Evolutionary conservation across 225 moss, liverwort and hornwort species (phyloP).

Genomic region (Sphagnum tenellum): DNA sequence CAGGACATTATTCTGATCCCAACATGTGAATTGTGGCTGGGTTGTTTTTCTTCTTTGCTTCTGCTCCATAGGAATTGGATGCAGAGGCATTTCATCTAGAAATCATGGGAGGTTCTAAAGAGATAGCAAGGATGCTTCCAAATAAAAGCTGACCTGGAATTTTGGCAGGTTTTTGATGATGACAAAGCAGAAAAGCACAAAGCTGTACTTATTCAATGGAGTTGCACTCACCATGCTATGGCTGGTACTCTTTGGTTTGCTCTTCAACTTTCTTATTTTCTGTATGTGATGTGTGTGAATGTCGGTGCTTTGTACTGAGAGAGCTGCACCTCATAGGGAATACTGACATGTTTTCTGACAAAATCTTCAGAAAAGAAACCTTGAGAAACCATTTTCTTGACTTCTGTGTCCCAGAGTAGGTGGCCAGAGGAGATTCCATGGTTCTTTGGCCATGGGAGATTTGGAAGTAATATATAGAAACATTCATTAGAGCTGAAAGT

Average conservation of each 20-base stretch:
- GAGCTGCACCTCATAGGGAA: too few species aligned
- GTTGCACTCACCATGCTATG: constrained; percentile 50
- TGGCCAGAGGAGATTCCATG: too few species aligned
- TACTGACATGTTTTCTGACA: background rate
- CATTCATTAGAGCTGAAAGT: background rate
- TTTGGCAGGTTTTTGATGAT: constrained; percentile 52
- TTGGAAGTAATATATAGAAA: too few species aligned
- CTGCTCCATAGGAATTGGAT: constrained; percentile 7
- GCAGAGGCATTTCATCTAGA: background rate
- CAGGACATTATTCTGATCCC: too few species aligned
- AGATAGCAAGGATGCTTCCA: too few species aligned
- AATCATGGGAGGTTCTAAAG: too few species aligned
- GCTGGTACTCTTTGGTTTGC: constrained; percentile 40
- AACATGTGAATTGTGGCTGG: background rate
- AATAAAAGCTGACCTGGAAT: background rate
- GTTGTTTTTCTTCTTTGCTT: constrained; percentile 2
- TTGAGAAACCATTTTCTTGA: too few species aligned
- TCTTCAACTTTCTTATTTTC: background rate
- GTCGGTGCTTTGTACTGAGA: too few species aligned
- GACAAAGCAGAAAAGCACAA: constrained; percentile 38
- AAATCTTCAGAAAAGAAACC: background rate
- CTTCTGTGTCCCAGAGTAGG: background rate
- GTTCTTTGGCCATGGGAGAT: too few species aligned
- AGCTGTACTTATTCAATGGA: constrained; percentile 46
- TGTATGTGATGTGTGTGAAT: too few species aligned